Evolutionary conservation across 305 asterid genomes (phyloP).

Genomic region (Fraxinus floribunda): DNA sequence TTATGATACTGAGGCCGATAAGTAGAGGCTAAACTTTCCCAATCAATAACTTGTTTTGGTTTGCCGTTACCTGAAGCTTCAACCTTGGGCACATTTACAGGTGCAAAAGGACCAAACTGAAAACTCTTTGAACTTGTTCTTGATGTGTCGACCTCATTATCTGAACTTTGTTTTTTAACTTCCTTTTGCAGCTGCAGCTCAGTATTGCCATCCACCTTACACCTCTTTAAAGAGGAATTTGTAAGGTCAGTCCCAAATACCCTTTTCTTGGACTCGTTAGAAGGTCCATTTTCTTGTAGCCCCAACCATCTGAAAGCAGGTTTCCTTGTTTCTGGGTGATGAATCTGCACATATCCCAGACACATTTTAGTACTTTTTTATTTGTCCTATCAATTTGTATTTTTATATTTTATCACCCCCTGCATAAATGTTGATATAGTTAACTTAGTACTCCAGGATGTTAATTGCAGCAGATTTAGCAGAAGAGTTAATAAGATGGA

Average conservation of each 20-base stretch:
- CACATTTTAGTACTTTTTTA: neutral
- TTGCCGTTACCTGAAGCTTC: conserved; percentile 44
- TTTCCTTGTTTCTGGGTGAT: conserved; percentile 89
- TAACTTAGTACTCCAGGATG: neutral
- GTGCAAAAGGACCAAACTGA: conserved; percentile 95
- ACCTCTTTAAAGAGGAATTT: conserved; percentile 58
- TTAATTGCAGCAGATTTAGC: neutral
- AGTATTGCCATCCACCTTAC: conserved; percentile 39
- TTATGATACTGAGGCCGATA: conserved; percentile 88
- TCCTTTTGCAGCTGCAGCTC: conserved; percentile 39
- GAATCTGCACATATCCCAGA: conserved; percentile 51
- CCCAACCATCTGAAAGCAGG: conserved; percentile 98
- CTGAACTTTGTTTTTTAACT: conserved; percentile 52
- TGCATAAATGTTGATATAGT: neutral
- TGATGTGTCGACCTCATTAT: conserved; percentile 46
- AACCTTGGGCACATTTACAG: conserved; percentile 49
- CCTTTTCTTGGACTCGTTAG: conserved; percentile 64
- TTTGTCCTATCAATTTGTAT: neutral
- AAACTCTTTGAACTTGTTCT: conserved; percentile 42
- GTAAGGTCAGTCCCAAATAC: conserved; percentile 82
- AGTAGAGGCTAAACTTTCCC: conserved; percentile 74
- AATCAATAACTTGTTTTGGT: conserved; percentile 47
- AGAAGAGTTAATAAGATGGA: neutral
- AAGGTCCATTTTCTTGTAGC: conserved; percentile 40
- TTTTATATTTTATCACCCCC: neutral